Conservation (phyloP, 1,139 yeast genomes). For the Geotrichum europaeum region DNA sequence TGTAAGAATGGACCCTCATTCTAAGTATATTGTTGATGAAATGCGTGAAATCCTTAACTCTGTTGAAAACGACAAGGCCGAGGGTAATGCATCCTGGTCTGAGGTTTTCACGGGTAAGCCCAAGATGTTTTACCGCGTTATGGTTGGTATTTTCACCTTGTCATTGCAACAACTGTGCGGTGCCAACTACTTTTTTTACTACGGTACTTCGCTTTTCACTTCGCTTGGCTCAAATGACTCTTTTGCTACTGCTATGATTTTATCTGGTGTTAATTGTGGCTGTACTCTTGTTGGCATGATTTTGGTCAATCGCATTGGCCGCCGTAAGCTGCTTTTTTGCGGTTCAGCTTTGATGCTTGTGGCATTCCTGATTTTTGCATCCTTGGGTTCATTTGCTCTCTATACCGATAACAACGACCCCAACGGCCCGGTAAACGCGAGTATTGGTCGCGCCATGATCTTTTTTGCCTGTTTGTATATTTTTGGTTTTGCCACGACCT, state of each 20-base stretch:
- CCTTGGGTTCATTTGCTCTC: constrained; percentile 49
- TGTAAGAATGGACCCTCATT: constrained; percentile 55
- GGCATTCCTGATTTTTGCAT: constrained; percentile 60
- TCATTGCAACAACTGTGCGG: constrained; percentile 75
- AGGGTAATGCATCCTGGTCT: constrained; percentile 64
- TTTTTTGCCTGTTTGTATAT: constrained; percentile 73
- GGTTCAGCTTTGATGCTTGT: constrained; percentile 63
- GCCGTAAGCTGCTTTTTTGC: constrained; percentile 57
- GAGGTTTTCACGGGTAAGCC: constrained; percentile 64
- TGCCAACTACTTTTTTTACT: constrained; percentile 76
- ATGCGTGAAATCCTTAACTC: constrained; percentile 57
- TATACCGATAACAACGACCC: background rate
- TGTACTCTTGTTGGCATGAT: constrained; percentile 66
- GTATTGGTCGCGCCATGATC: constrained; percentile 72
- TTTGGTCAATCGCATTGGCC: constrained; percentile 63
- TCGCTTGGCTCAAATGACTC: constrained; percentile 63
- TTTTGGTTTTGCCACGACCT: constrained; percentile 76
- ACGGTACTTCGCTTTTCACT: constrained; percentile 69
- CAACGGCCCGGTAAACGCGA: constrained; percentile 16
- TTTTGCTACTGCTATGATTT: constrained; percentile 66
- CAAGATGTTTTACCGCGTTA: constrained; percentile 55
- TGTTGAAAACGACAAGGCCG: constrained; percentile 54
- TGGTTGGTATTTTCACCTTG: constrained; percentile 61
- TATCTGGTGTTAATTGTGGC: constrained; percentile 73
- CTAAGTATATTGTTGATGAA: constrained; percentile 53